Percentiles rank a stretch among this genome's conserved stretches.
These are phyloP conservation scores for Bothriochloa decipiens DNA, from an alignment of 176 grass and related monocot species.

Conservation along the genomic window DNA sequence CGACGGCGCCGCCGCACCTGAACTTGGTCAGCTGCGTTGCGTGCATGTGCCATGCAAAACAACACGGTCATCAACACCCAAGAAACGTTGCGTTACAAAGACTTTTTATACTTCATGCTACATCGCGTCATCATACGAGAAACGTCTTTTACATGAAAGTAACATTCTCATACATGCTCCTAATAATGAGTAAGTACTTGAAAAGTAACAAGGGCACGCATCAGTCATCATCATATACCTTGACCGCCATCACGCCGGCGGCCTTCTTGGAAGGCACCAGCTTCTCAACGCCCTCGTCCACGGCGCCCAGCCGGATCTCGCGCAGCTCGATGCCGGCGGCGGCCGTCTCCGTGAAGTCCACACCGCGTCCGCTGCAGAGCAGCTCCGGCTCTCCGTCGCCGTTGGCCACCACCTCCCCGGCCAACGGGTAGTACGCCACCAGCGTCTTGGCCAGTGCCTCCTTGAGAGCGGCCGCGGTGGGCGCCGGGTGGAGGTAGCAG, in stretches of 20 bases:
- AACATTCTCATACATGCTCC: neutral
- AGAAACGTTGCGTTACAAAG: too few species aligned
- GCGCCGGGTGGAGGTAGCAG: slow-evolving; percentile 57
- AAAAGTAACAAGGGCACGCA: too few species aligned
- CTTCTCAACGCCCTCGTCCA: slow-evolving; percentile 58
- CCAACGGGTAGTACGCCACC: slow-evolving; percentile 67
- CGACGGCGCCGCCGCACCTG: slow-evolving; percentile 58
- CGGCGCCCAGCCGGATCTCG: slow-evolving; percentile 45
- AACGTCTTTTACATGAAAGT: neutral
- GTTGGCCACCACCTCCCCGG: slow-evolving; percentile 58
- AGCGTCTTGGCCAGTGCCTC: slow-evolving; percentile 59
- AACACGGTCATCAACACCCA: too few species aligned
- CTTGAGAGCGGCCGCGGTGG: slow-evolving; percentile 46
- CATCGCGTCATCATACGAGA: neutral
- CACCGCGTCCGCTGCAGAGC: slow-evolving; percentile 68
- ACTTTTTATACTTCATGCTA: too few species aligned
- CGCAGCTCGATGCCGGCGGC: slow-evolving; percentile 35
- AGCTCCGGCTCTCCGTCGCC: slow-evolving; percentile 68
- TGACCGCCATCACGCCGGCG: slow-evolving; percentile 52
- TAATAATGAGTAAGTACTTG: too few species aligned
- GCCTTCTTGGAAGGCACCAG: slow-evolving; percentile 62
- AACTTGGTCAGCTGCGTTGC: slow-evolving; percentile 56
- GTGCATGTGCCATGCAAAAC: slow-evolving; percentile 6
- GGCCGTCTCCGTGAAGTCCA: slow-evolving; percentile 53
- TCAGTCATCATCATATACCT: slow-evolving; percentile 47